phyloP scores from a whole-genome alignment of 768 basidiomycete species.

The Aureoboletus auriporus region DNA sequence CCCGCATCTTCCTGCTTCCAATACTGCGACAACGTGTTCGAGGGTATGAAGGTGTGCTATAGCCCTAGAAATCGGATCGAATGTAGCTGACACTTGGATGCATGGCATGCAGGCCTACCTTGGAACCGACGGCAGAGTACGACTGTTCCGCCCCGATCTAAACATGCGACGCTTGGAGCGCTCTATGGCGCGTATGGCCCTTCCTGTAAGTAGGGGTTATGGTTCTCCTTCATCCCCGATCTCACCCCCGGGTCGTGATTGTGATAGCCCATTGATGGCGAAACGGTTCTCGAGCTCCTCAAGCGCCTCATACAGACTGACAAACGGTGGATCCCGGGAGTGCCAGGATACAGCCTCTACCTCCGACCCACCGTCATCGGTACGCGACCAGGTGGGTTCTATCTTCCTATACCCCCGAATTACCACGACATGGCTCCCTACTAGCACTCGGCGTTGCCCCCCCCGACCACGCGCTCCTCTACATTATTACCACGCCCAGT shows the following conservation, averaged over 20 bases:
- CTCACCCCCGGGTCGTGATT: too few relatives aligned
- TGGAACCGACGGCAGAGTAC: constrained; percentile 64
- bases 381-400: constrained; percentile 34
- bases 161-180: constrained; percentile 81
- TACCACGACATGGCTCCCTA: too few relatives aligned
- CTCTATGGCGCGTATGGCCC: constrained; percentile 66
- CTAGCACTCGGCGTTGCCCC: constrained; percentile 68
- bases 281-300: constrained; percentile 46
- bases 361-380: constrained; percentile 75
- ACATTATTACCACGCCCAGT: constrained; percentile 69
- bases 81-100: too few relatives aligned
- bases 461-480: constrained; percentile 77
- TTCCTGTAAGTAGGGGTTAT: constrained; percentile 48
- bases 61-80: not conserved
- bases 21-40: constrained; percentile 57
- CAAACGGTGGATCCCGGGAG: constrained; percentile 77
- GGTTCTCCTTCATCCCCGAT: too few relatives aligned
- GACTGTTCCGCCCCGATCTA: constrained; percentile 77
- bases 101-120: constrained; percentile 51
- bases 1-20: constrained; percentile 55
- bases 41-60: constrained; percentile 58
- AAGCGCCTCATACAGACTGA: constrained; percentile 71
- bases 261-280: constrained; percentile 39
- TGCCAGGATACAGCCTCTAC: constrained; percentile 77
- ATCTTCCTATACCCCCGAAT: not conserved